A percentile compares a stretch with the other conserved stretches of the same genome.
Conservation (phyloP, 345 rosid genomes). For the Sisymbrium irio region DNA sequence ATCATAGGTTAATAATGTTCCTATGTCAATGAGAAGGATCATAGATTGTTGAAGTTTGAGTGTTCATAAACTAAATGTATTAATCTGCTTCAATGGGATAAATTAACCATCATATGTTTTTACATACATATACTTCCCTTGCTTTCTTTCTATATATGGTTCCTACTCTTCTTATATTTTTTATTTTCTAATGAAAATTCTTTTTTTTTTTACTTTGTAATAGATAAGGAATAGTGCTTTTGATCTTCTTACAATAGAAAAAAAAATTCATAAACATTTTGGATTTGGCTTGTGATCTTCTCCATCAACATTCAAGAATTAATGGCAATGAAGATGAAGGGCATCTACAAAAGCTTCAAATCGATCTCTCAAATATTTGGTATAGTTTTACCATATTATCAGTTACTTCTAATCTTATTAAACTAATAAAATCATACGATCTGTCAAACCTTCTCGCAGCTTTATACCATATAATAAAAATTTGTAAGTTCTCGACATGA, state of each 20-base stretch:
- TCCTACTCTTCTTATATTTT: background rate
- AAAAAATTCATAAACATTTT: background rate
- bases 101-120: background rate
- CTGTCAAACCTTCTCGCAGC: background rate
- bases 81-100: background rate
- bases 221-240: background rate
- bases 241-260: background rate
- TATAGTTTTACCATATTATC: conserved; percentile 17
- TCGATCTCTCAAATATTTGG: conserved; percentile 83
- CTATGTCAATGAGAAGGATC: background rate
- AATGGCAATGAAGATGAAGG: conserved; percentile 88
- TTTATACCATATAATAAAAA: background rate
- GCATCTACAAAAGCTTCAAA: conserved; percentile 85
- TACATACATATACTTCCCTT: background rate
- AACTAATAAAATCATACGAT: background rate
- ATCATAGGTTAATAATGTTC: background rate
- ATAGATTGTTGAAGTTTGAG: background rate
- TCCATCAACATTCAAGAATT: conserved; percentile 31
- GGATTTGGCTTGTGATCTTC: conserved; percentile 27
- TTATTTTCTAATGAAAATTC: background rate
- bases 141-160: background rate
- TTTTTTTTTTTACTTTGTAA: background rate
- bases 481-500: background rate
- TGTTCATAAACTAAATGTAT: background rate
- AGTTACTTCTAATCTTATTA: background rate